Conservation (phyloP, 2,329 filamentous ascomycete species). For the Trichoderma atrobrunneum region DNA sequence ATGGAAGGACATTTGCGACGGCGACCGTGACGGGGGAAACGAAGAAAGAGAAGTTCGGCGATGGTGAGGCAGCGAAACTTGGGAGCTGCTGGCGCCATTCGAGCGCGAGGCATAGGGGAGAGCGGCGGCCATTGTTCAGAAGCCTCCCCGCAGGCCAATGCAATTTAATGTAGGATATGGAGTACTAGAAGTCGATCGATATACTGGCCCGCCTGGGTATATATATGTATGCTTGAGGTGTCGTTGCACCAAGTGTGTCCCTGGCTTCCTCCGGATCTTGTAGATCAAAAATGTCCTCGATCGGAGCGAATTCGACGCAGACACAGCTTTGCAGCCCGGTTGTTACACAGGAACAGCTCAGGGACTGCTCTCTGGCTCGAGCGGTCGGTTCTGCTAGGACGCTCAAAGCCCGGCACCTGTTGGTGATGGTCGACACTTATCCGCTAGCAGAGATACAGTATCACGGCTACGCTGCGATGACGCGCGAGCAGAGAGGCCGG, state of each 20-base stretch:
- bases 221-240: neutral
- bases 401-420: neutral
- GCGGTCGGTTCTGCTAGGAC: slow-evolving; percentile 13
- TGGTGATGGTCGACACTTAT: neutral
- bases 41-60: slow-evolving; percentile 61
- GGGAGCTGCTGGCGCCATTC: slow-evolving; percentile 36
- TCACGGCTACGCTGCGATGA: slow-evolving; percentile 16
- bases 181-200: neutral
- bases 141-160: neutral
- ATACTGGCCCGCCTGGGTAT: neutral
- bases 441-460: neutral
- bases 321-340: neutral
- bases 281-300: neutral
- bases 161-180: neutral
- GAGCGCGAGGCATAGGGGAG: slow-evolving; percentile 44
- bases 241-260: neutral
- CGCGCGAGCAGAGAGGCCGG: slow-evolving; percentile 9
- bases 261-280: neutral
- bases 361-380: slow-evolving; percentile 18
- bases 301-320: neutral
- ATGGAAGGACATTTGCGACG: slow-evolving; percentile 55
- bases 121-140: slow-evolving; percentile 39
- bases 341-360: slow-evolving; percentile 3
- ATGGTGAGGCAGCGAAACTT: slow-evolving; percentile 32
- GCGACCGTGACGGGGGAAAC: slow-evolving; percentile 58